Evolutionary conservation across 148 eudicot genomes (phyloP), one percentile per base, ranked within the genome.

Genomic region (Rhododendron henanense): DNA sequence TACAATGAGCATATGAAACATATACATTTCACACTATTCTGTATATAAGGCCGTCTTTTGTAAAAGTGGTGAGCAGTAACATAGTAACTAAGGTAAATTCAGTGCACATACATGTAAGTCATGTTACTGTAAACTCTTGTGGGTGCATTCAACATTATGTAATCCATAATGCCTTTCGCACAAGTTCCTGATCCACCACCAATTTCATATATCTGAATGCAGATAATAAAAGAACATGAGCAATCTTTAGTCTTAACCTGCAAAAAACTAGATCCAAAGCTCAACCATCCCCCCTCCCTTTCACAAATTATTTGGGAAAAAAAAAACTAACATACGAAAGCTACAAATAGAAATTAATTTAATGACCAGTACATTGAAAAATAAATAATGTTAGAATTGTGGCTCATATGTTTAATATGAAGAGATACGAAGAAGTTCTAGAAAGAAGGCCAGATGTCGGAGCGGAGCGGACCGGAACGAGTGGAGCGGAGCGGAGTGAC

Each of bases 171-270:
- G 86, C 99, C 94, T 92, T 93, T 97, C 78, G 99, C 99, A 90
- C 99, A 97, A 81, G 98, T 95, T 90, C 99, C 99, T 86, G 99
- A 97, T 88, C 99, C 99, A 83, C 98, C 99, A 87, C 99, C 99
- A 83, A 97, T 94, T 93, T 97, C 99, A 91, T 95, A 97, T 82
- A 97, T 95, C 99, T 97, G 94, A 89, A 92, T 10, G 41, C 35
- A 76, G 50, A 92, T 65, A 79, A 90, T 57, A 85, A 65, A 74
- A 85, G 78, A 85, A 79, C 76, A 84, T 23, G 39, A 71, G 65
- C 75, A 87, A 81, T 69, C 25, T 59, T 47, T 67, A 78, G 65
- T 74, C 83, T 78, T 5, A 44, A 4, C 59, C 65, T 14, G 85
- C 55, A 65, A 39, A 79, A 33, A 84, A 67, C 61, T 82, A 76